Evolutionary conservation across 2,329 filamentous ascomycete genomes (phyloP).

Genomic region (Colletotrichum neosansevieriae): DNA sequence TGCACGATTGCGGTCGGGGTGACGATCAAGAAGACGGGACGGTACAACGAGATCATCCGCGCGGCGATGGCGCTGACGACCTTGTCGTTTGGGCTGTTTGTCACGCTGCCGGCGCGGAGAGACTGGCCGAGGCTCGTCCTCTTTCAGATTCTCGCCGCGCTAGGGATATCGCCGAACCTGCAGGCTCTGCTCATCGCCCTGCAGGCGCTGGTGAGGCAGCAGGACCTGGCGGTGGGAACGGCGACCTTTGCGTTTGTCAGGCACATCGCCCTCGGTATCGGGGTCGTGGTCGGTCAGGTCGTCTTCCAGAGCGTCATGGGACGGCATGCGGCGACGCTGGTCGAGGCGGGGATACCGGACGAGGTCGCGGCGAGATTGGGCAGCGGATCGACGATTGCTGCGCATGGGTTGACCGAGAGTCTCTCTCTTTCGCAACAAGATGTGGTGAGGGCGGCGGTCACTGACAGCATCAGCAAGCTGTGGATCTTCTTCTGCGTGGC

Average conservation of each 20-base stretch:
- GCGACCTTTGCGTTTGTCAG: slow-evolving; percentile 76
- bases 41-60: slow-evolving; percentile 72
- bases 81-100: slow-evolving; percentile 73
- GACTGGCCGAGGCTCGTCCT: slow-evolving; percentile 69
- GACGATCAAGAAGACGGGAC: slow-evolving; percentile 73
- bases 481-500: slow-evolving; percentile 68
- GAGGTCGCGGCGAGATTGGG: slow-evolving; percentile 64
- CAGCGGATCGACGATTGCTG: slow-evolving; percentile 70
- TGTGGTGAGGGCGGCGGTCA: slow-evolving; percentile 60
- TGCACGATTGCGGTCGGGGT: slow-evolving; percentile 69
- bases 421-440: slow-evolving; percentile 60
- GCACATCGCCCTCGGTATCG: slow-evolving; percentile 75
- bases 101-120: slow-evolving; percentile 68
- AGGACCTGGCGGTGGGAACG: slow-evolving; percentile 77
- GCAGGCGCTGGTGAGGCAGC: slow-evolving; percentile 70
- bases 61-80: slow-evolving; percentile 69
- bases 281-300: slow-evolving; percentile 80
- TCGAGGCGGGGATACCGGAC: slow-evolving; percentile 58
- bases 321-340: slow-evolving; percentile 62
- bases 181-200: slow-evolving; percentile 76
- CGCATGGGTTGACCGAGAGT: slow-evolving; percentile 66
- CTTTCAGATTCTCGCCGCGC: slow-evolving; percentile 72
- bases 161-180: slow-evolving; percentile 77
- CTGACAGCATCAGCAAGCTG: slow-evolving; percentile 64
- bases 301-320: slow-evolving; percentile 83